Evolutionary conservation across 257 asterid species (phyloP).

Genomic region (Jacaranda mimosifolia): DNA sequence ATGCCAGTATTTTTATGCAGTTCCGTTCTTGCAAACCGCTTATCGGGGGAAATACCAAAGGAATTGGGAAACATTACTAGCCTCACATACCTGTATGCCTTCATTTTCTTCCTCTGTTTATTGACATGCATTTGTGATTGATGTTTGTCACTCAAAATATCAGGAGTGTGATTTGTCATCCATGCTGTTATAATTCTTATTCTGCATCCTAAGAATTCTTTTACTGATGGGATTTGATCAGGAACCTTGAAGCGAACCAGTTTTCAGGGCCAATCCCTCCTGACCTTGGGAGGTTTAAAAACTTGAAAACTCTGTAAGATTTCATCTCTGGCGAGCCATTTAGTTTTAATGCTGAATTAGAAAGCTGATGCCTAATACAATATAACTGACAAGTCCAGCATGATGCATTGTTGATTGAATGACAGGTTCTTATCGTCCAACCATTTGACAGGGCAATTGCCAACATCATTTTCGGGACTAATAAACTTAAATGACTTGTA

Average conservation of each 20-base stretch:
- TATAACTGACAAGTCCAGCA: conserved; percentile 28
- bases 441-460: conserved; percentile 66
- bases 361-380: conserved; percentile 2
- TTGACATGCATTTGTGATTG: not conserved
- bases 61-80: conserved; percentile 71
- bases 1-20: conserved; percentile 54
- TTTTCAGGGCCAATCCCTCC: conserved; percentile 78
- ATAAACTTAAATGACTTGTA: conserved; percentile 70
- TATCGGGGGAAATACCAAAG: conserved; percentile 82
- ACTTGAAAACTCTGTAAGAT: conserved; percentile 71
- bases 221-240: conserved; percentile 45
- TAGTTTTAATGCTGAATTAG: conserved; percentile 22
- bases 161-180: too few species aligned
- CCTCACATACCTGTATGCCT: conserved; percentile 80
- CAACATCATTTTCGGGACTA: conserved; percentile 63
- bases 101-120: conserved; percentile 19
- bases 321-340: conserved; percentile 23
- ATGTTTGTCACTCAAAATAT: too few species aligned
- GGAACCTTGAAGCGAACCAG: conserved; percentile 81
- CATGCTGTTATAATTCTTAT: too few species aligned
- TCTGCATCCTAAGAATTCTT: conserved; percentile 2
- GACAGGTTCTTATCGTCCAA: conserved; percentile 83
- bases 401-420: conserved; percentile 38
- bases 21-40: conserved; percentile 76
- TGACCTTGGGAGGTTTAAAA: conserved; percentile 65